Conservation (phyloP, 495 filamentous ascomycete species). For the Hypomontagnella submonticulosa region DNA sequence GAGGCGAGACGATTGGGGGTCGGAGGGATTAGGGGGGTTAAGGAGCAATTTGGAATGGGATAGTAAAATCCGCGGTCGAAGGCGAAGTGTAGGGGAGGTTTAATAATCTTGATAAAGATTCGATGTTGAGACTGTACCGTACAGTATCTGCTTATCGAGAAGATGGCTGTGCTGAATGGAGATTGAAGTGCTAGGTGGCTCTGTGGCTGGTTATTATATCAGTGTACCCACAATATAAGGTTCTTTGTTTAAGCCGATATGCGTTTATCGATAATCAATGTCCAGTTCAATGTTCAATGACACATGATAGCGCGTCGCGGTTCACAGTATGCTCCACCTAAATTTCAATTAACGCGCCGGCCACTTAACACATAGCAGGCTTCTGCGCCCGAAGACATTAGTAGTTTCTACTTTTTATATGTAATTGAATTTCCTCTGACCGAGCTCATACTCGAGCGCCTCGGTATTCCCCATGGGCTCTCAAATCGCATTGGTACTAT, state of each 20-base stretch:
- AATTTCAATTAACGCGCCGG: conserved; percentile 41
- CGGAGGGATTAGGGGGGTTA: not conserved
- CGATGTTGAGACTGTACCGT: too few species aligned
- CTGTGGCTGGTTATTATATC: not conserved
- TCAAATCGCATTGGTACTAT: conserved; percentile 14
- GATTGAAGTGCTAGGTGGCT: not conserved
- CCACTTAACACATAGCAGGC: conserved; percentile 4
- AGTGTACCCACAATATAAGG: too few species aligned
- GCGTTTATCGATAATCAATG: conserved; percentile 3
- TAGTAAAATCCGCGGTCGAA: not conserved
- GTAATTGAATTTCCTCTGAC: conserved; percentile 5
- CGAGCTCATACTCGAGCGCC: conserved; percentile 2
- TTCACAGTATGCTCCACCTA: not conserved
- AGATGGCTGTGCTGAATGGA: conserved; percentile 18
- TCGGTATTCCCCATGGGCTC: conserved; percentile 27
- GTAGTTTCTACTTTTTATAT: conserved; percentile 1
- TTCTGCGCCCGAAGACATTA: not conserved
- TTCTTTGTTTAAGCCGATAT: not conserved
- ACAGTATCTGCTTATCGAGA: conserved; percentile 14
- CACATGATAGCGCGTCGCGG: conserved; percentile 47
- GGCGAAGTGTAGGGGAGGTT: not conserved
- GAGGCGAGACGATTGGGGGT: not conserved
- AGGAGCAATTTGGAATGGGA: not conserved
- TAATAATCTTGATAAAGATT: conserved; percentile 1
- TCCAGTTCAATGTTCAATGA: conserved; percentile 9